A percentile compares a stretch with the other conserved stretches of the same genome.
Evolutionary conservation across 345 rosid species (phyloP).

Genomic region (Eucalyptus sp.): DNA sequence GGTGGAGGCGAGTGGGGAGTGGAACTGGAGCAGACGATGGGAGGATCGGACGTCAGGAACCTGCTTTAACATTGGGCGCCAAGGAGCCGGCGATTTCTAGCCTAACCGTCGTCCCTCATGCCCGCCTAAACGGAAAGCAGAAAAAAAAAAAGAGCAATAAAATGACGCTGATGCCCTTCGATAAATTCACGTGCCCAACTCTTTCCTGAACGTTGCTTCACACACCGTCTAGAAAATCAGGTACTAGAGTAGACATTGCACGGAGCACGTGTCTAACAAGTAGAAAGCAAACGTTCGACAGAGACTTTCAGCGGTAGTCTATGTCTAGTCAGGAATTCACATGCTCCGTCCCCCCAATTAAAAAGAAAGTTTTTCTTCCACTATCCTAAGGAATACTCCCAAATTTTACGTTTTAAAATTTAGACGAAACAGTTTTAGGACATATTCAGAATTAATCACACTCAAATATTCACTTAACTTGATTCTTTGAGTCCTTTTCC

Average conservation of each 20-base stretch:
- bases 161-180: background rate
- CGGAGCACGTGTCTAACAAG: no score
- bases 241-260: no score
- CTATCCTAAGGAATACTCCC: fast-evolving
- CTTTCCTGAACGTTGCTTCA: no score
- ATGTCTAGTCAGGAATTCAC: no score
- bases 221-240: no score
- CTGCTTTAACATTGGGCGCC: background rate
- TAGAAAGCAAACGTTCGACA: no score
- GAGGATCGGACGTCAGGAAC: background rate
- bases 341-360: fast-evolving
- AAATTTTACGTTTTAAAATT: no score
- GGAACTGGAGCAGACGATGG: background rate
- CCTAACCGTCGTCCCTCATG: background rate
- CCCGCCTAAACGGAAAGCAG: background rate
- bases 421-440: fast-evolving
- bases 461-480: background rate
- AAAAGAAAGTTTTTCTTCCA: no score
- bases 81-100: background rate
- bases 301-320: no score
- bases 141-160: background rate
- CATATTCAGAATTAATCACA: no score
- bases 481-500: no score
- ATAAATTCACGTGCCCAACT: background rate
- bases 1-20: background rate